These are phyloP conservation scores for Neofusicoccum sp. DNA, from an alignment of 2,329 filamentous ascomycete genomes.

Conservation along the genomic window DNA sequence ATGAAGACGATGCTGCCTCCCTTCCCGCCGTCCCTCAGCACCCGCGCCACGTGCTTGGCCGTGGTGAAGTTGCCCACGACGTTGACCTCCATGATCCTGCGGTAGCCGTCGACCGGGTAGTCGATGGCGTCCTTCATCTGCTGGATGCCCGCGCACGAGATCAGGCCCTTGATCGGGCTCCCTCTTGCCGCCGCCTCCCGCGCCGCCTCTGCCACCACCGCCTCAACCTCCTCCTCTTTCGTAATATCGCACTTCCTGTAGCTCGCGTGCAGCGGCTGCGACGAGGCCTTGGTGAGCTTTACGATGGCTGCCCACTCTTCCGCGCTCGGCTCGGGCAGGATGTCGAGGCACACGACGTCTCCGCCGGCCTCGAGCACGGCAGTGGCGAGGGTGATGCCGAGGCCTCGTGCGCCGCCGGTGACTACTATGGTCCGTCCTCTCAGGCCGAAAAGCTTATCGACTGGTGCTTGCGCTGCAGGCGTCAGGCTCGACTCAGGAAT, in stretches of 20 bases:
- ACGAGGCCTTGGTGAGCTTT: conserved; percentile 1
- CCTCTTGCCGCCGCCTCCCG: conserved; percentile 14
- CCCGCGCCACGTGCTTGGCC: conserved; percentile 20
- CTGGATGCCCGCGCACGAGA: conserved; percentile 31
- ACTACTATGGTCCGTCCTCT: conserved; percentile 21
- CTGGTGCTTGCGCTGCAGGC: not conserved
- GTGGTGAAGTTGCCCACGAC: conserved; percentile 38
- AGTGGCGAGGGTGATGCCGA: conserved; percentile 26
- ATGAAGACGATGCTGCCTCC: conserved; percentile 36
- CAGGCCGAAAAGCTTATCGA: conserved; percentile 11
- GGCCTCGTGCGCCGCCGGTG: conserved; percentile 30
- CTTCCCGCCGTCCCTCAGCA: conserved; percentile 9
- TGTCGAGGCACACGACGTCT: conserved; percentile 21
- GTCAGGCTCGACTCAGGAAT: conserved; percentile 9
- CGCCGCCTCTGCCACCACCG: conserved; percentile 22
- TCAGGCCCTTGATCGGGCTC: conserved; percentile 27
- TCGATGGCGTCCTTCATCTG: conserved; percentile 32
- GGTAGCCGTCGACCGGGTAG: conserved; percentile 34
- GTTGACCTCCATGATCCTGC: conserved; percentile 38
- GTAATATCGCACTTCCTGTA: conserved; percentile 27
- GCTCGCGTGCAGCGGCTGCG: not conserved
- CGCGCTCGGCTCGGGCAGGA: not conserved
- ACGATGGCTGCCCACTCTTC: conserved; percentile 2
- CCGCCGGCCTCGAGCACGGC: conserved; percentile 30
- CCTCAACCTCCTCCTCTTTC: conserved; percentile 22